Percentiles rank a stretch among this genome's conserved stretches.
Conservation (phyloP, 495 filamentous ascomycete genomes). For the Aspergillus nanangensis region DNA sequence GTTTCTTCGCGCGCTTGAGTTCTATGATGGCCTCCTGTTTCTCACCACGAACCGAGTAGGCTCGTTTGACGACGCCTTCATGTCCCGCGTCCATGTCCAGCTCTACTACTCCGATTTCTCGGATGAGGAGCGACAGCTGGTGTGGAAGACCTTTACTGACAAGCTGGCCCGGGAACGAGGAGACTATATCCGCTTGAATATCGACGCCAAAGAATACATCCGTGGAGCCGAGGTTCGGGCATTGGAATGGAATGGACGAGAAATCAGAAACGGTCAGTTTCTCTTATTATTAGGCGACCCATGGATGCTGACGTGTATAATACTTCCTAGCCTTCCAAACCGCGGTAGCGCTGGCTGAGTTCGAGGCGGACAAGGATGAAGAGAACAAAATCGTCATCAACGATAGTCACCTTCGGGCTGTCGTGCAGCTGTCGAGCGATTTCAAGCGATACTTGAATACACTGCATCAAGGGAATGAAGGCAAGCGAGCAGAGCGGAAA, state of each 20-base stretch:
- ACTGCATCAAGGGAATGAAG: background rate
- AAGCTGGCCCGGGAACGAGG: background rate
- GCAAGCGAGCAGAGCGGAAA: background rate
- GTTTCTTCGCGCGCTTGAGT: slow-evolving; percentile 48
- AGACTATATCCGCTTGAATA: background rate
- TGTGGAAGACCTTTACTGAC: background rate
- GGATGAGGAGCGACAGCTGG: background rate
- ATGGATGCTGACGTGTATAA: too few species aligned
- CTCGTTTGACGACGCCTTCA: slow-evolving; percentile 46
- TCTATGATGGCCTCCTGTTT: slow-evolving; percentile 48
- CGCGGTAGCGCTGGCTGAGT: background rate
- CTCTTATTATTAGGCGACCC: too few species aligned
- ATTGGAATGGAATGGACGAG: background rate
- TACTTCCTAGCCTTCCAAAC: background rate
- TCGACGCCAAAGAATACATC: background rate
- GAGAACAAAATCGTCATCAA: background rate
- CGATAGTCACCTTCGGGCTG: background rate
- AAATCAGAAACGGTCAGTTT: background rate
- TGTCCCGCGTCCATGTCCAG: slow-evolving; percentile 24
- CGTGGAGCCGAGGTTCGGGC: background rate
- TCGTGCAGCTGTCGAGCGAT: background rate
- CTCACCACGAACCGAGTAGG: slow-evolving; percentile 50
- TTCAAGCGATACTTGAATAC: background rate
- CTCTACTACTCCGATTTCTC: background rate
- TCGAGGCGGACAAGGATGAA: background rate